A percentile compares a stretch with the other conserved stretches of the same genome.
phyloP scores from a whole-genome alignment of 2,329 filamentous ascomycete species.

The Apiospora hydei region DNA sequence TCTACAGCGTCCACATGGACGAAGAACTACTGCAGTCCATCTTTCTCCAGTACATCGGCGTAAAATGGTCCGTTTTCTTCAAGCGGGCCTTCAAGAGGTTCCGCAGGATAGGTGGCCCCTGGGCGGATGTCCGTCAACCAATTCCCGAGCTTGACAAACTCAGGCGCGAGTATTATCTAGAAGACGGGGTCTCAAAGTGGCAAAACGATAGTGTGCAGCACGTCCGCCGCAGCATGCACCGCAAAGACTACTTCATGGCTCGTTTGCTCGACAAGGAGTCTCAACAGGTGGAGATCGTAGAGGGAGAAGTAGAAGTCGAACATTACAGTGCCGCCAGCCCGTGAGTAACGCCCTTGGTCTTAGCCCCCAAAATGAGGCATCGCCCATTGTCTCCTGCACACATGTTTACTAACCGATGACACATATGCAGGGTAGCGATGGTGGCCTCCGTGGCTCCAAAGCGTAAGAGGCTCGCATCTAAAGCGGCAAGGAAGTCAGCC shows the following conservation, averaged over 20 bases:
- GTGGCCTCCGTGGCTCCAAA: neutral
- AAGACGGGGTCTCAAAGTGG: constrained; percentile 25
- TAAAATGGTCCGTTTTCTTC: constrained; percentile 54
- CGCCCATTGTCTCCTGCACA: too few species aligned
- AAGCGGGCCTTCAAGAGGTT: constrained; percentile 45
- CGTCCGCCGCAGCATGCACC: constrained; percentile 43
- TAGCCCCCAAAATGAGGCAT: neutral
- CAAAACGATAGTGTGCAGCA: constrained; percentile 37
- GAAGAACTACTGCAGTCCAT: constrained; percentile 60
- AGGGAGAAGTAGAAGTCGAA: constrained; percentile 49
- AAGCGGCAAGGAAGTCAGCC: neutral
- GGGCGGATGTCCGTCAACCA: constrained; percentile 37
- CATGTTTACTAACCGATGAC: neutral
- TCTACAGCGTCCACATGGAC: constrained; percentile 59
- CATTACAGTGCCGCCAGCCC: neutral
- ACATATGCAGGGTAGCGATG: neutral
- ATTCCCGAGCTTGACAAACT: constrained; percentile 36
- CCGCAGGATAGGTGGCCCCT: constrained; percentile 43
- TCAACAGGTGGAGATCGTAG: constrained; percentile 34
- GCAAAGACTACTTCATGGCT: constrained; percentile 53
- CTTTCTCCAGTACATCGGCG: constrained; percentile 58
- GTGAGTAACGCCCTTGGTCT: neutral
- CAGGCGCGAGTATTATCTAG: constrained; percentile 47
- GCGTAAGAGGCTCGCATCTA: too few species aligned
- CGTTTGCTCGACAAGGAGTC: constrained; percentile 46